phyloP scores from a whole-genome alignment of 163 green algal genomes.

The Coccomyxa subellipsoidea region DNA sequence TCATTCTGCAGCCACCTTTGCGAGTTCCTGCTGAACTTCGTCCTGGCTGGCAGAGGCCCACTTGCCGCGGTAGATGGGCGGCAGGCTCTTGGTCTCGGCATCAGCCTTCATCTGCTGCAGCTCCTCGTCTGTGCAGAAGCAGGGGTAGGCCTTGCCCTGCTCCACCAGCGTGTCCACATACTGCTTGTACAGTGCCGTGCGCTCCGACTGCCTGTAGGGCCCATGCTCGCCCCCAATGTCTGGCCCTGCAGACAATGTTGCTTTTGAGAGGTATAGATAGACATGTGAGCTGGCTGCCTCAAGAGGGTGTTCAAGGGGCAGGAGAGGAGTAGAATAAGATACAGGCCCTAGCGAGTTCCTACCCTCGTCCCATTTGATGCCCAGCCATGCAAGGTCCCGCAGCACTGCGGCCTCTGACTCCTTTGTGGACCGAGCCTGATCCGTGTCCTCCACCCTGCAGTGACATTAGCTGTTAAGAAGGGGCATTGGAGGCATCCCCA shows the following conservation, averaged over 20 bases:
- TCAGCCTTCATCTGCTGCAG: conserved; percentile 87
- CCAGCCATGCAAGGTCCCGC: conserved; percentile 93
- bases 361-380: conserved; percentile 96
- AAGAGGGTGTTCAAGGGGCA: not conserved
- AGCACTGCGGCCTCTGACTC: conserved; percentile 90
- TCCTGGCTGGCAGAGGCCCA: conserved; percentile 83
- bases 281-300: no score
- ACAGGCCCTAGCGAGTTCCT: not conserved
- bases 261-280: no score
- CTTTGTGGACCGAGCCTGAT: conserved; percentile 86
- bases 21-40: conserved; percentile 85
- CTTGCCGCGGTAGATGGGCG: conserved; percentile 93
- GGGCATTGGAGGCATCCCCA: no score
- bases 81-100: conserved; percentile 85
- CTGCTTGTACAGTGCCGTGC: conserved; percentile 88
- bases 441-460: conserved; percentile 93
- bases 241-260: conserved; percentile 61
- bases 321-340: not conserved
- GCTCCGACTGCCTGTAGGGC: conserved; percentile 95
- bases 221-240: conserved; percentile 79
- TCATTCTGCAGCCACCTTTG: conserved; percentile 19
- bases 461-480: no score
- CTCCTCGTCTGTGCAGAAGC: conserved; percentile 99
- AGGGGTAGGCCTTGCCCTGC: conserved; percentile 85
- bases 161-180: conserved; percentile 78